Evolutionary conservation across 78 protist genomes (phyloP).

Genomic region (Diacronema lutheri): DNA sequence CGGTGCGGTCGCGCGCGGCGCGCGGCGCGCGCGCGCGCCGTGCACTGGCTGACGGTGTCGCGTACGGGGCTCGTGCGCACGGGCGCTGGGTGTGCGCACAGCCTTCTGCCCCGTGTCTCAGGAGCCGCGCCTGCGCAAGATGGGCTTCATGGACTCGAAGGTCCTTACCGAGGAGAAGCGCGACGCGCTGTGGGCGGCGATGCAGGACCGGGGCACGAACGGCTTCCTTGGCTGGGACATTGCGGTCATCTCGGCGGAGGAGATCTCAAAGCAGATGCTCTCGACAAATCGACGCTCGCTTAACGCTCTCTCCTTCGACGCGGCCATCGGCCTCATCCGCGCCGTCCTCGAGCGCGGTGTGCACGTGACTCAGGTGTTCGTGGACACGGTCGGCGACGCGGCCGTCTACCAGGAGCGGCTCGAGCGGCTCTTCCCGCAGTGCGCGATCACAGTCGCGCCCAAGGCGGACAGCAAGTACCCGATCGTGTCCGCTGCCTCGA

Average conservation of each 20-base stretch:
- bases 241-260: not conserved
- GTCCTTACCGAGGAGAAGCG: not conserved
- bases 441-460: constrained; percentile 24
- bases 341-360: not conserved
- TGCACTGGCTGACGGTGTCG: too few species aligned
- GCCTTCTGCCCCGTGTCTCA: not conserved
- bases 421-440: constrained; percentile 34
- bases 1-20: too few species aligned
- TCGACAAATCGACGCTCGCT: not conserved
- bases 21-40: too few species aligned
- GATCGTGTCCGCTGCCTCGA: constrained; percentile 59
- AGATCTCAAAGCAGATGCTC: constrained; percentile 9
- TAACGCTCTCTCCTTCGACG: constrained; percentile 42
- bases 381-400: constrained; percentile 61
- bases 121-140: not conserved
- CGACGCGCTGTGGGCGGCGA: not conserved
- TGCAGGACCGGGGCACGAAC: not conserved
- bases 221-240: not conserved
- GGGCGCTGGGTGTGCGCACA: too few species aligned
- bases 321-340: constrained; percentile 32
- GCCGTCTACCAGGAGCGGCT: constrained; percentile 2
- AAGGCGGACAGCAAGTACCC: constrained; percentile 69
- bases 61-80: too few species aligned
- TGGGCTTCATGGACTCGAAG: constrained; percentile 32
- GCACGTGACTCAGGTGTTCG: constrained; percentile 23